A percentile compares a stretch with the other conserved stretches of the same genome.
Conservation (phyloP, 2,329 filamentous ascomycete genomes). For the Colletotrichum falcatum region DNA sequence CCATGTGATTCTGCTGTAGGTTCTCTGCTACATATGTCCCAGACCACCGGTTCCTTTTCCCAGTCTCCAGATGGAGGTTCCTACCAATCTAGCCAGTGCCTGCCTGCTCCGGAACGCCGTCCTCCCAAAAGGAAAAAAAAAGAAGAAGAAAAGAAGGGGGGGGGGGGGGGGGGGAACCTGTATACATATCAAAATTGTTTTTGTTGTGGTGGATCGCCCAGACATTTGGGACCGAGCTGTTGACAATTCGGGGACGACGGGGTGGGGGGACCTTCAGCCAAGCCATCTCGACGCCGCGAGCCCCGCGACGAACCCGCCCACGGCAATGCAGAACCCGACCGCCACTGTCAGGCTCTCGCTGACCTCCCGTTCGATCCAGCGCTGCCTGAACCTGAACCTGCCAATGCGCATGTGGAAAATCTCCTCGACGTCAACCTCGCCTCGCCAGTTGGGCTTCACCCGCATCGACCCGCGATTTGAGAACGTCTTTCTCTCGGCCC, state of each 20-base stretch:
- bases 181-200: not conserved
- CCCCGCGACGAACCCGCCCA: slow-evolving; percentile 43
- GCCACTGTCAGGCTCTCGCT: slow-evolving; percentile 44
- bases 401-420: slow-evolving; percentile 52
- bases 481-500: slow-evolving; percentile 32
- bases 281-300: slow-evolving; percentile 34
- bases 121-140: not conserved
- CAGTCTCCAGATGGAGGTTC: not conserved
- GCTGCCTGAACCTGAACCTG: slow-evolving; percentile 46
- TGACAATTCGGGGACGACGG: not conserved
- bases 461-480: slow-evolving; percentile 27
- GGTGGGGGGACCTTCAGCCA: not conserved
- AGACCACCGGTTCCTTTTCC: not conserved
- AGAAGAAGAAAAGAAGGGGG: not conserved
- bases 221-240: not conserved
- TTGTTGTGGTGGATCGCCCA: not conserved
- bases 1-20: not conserved
- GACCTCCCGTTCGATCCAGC: slow-evolving; percentile 49
- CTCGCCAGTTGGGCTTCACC: slow-evolving; percentile 27
- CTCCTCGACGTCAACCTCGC: slow-evolving; percentile 43
- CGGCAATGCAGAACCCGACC: slow-evolving; percentile 42
- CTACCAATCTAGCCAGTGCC: not conserved
- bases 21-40: not conserved
- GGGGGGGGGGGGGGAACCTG: no score
- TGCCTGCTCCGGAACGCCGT: not conserved